These are phyloP conservation scores for Trichocladium uniseriatum DNA, from an alignment of 495 filamentous ascomycete species.

Conservation along the genomic window DNA sequence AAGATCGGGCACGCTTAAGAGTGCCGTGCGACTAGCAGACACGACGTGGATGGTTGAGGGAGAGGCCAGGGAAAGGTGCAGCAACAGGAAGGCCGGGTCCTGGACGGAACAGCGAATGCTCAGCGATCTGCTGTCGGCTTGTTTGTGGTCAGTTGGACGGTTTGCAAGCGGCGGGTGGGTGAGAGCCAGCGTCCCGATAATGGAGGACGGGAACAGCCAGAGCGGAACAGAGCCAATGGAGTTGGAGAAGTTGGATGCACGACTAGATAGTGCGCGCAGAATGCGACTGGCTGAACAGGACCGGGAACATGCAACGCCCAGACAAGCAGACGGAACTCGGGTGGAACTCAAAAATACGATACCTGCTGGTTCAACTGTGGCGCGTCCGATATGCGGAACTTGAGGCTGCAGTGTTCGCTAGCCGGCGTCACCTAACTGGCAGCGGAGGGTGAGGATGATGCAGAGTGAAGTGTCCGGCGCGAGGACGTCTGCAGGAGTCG, in stretches of 20 bases:
- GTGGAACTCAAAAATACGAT: not conserved
- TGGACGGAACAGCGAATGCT: not conserved
- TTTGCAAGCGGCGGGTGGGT: not conserved
- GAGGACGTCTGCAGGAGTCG: constrained; percentile 16
- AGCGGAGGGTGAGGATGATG: constrained; percentile 9
- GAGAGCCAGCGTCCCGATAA: not conserved
- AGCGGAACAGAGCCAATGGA: constrained; percentile 1
- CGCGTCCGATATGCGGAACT: constrained; percentile 3
- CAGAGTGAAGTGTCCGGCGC: constrained; percentile 20
- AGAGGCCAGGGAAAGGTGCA: not conserved
- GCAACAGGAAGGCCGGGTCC: not conserved
- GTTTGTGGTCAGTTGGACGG: not conserved
- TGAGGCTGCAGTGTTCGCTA: constrained; percentile 14
- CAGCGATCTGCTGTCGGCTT: not conserved
- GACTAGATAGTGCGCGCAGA: not conserved
- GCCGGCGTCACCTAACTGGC: constrained; percentile 13
- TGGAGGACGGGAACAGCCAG: not conserved
- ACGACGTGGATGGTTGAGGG: constrained; percentile 5
- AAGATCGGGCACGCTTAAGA: not conserved
- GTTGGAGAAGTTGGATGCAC: not conserved
- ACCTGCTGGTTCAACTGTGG: not conserved
- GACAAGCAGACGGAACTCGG: not conserved
- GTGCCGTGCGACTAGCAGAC: not conserved
- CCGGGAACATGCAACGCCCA: not conserved
- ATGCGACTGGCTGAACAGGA: not conserved